These are phyloP conservation scores for Leccinum subrobustum DNA, from an alignment of 1,284 basidiomycete species.

Conservation along the genomic window DNA sequence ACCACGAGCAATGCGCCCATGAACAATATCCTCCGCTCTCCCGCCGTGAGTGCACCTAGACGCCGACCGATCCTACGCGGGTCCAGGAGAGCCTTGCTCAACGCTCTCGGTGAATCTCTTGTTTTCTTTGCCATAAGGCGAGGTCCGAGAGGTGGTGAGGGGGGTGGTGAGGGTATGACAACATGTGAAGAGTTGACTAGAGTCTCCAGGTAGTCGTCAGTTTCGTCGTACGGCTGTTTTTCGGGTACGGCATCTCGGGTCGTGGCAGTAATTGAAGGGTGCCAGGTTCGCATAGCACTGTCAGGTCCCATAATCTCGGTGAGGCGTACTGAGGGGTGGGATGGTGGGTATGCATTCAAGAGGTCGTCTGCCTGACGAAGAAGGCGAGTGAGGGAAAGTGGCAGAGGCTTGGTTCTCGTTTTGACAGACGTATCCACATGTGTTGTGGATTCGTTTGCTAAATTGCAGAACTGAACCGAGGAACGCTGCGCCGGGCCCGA, in stretches of 20 bases:
- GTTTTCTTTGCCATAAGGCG: conserved; percentile 18
- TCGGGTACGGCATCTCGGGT: background rate
- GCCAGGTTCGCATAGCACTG: conserved; percentile 43
- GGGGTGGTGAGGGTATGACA: conserved; percentile 45
- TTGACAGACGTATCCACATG: conserved; percentile 6
- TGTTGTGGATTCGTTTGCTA: conserved; percentile 31
- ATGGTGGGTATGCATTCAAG: conserved; percentile 43
- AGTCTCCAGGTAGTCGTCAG: conserved; percentile 59
- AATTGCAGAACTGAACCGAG: background rate
- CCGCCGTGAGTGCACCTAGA: conserved; percentile 31
- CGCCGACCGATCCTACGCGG: conserved; percentile 23
- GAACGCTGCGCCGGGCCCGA: background rate
- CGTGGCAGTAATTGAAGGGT: conserved; percentile 13
- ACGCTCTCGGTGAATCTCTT: conserved; percentile 9
- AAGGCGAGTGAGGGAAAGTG: conserved; percentile 41
- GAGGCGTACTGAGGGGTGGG: conserved; percentile 47
- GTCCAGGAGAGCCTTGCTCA: conserved; percentile 30
- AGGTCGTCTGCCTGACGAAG: conserved; percentile 47
- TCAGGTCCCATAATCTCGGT: conserved; percentile 69
- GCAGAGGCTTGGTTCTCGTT: conserved; percentile 24
- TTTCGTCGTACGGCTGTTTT: conserved; percentile 13
- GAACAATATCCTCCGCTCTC: conserved; percentile 49
- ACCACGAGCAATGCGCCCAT: conserved; percentile 64
- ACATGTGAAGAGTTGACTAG: conserved; percentile 60
- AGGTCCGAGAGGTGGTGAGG: conserved; percentile 17